Base-by-base conservation (phyloP, 2,329 filamentous ascomycete species). In the Apiospora arundinis region DNA sequence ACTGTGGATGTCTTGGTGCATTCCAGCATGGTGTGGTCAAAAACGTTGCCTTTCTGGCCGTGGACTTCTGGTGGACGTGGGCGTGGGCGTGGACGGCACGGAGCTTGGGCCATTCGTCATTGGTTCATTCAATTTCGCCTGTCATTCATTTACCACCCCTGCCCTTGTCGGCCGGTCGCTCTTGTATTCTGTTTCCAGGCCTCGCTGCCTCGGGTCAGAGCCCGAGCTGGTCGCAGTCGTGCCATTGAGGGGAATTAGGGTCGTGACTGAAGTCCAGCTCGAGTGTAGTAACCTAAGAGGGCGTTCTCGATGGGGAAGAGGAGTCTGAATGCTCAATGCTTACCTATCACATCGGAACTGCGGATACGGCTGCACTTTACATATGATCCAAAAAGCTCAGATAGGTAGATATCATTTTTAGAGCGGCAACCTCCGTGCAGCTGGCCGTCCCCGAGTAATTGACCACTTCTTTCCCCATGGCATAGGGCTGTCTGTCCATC, bases 101-200 rank as follows among this genome's bases (percentile, higher is more conserved):
- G 56, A 63, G 56, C 56, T 63, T 63, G 56, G 56, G 56, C 56
- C 56, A 63, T 63, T 63, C 32, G 56, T n/a, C 56, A 63, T 63
- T 63, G 56, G 56, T 40, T 63, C 56, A 23, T 63, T 32, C 49
- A 32, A 28, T 32, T 63, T 63, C 32, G 18, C 32, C 32, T 40
- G 28, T 56, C 49, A 25, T 40, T 46, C 45, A 48, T 45, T 48
- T 40, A 40, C 56, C 4, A 63, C 56, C 56, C 56, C 37, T 63
- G 32, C 56, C 56, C 56, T 63, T 37, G 56, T 40, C 56, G 18
- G 32, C 21, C 56, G 32, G 32, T 40, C 32, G 56, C 32, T 40
- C 56, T 40, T 63, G 56, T 21, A 21, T 32, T 28, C 25, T 32
- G 25, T 25, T 52, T 25, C 52, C 52, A 60, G 28, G 32, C 42